phyloP scores from a whole-genome alignment of 495 filamentous ascomycete species.

The Umbilicaria muhlenbergii region DNA sequence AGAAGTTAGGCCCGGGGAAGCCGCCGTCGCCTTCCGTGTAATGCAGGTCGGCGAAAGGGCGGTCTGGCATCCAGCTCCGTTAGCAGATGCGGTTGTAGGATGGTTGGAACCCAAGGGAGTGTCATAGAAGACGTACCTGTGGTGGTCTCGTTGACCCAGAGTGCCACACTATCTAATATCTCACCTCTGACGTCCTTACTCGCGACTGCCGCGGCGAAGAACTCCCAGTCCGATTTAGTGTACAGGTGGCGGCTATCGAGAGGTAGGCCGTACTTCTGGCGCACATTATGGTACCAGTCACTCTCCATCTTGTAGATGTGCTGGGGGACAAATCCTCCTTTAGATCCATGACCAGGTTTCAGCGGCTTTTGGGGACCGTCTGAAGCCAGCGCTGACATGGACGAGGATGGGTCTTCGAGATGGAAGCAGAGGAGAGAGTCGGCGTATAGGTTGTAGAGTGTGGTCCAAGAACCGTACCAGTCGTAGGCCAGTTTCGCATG shows the following conservation, averaged over 20 bases:
- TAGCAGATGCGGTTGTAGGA: neutral
- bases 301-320: slow-evolving; percentile 71
- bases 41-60: slow-evolving; percentile 72
- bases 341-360: slow-evolving; percentile 2
- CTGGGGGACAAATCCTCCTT: slow-evolving; percentile 44
- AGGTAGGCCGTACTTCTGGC: slow-evolving; percentile 66
- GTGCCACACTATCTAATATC: slow-evolving; percentile 62
- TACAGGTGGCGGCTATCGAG: slow-evolving; percentile 79
- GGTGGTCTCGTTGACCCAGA: slow-evolving; percentile 74
- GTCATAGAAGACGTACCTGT: slow-evolving; percentile 18
- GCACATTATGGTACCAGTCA: slow-evolving; percentile 74
- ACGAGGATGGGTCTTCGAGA: slow-evolving; percentile 29
- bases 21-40: slow-evolving; percentile 56
- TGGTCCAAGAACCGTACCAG: slow-evolving; percentile 94
- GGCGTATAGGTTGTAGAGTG: slow-evolving; percentile 79
- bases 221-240: slow-evolving; percentile 88
- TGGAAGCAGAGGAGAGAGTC: slow-evolving; percentile 75
- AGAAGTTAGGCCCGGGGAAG: slow-evolving; percentile 56
- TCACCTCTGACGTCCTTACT: slow-evolving; percentile 45
- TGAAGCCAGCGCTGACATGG: neutral
- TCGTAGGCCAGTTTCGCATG: slow-evolving; percentile 87
- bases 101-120: neutral
- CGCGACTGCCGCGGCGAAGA: slow-evolving; percentile 73
- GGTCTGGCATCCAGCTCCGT: slow-evolving; percentile 23
- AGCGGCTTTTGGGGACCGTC: slow-evolving; percentile 29